A percentile compares a stretch with the other conserved stretches of the same genome.
Conservation (phyloP, 331 rosid species). For the Phaseolus coccineus region DNA sequence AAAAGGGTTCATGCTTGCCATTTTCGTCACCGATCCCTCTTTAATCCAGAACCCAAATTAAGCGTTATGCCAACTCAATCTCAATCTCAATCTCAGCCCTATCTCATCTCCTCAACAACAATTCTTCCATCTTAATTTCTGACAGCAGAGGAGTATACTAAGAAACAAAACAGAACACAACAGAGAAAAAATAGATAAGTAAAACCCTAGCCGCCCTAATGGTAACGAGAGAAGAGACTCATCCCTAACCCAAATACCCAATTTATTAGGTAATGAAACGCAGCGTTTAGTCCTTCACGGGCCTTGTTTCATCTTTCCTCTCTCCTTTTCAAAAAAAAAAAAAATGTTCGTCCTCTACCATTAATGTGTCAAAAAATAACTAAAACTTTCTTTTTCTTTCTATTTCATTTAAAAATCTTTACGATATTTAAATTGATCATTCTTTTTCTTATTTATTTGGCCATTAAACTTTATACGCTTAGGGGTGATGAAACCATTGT, state of each 20-base stretch:
- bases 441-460: not conserved
- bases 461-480: not conserved
- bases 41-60: not conserved
- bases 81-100: not conserved
- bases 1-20: conserved; percentile 79
- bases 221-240: not conserved
- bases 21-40: conserved; percentile 9
- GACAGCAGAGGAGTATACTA: not conserved
- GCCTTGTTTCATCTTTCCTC: not conserved
- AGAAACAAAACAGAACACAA: not conserved
- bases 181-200: not conserved
- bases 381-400: no score
- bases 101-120: conserved; percentile 46
- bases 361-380: not conserved
- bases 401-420: not conserved
- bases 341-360: no score
- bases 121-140: not conserved
- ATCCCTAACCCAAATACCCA: conserved; percentile 19
- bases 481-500: not conserved
- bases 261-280: not conserved
- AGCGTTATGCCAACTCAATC: not conserved
- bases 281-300: not conserved
- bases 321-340: not conserved
- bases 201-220: conserved; percentile 74
- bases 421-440: not conserved